Evolutionary conservation across 495 filamentous ascomycete species (phyloP), one percentile per base, ranked within the genome.

Genomic region (Oidiodendron maius): DNA sequence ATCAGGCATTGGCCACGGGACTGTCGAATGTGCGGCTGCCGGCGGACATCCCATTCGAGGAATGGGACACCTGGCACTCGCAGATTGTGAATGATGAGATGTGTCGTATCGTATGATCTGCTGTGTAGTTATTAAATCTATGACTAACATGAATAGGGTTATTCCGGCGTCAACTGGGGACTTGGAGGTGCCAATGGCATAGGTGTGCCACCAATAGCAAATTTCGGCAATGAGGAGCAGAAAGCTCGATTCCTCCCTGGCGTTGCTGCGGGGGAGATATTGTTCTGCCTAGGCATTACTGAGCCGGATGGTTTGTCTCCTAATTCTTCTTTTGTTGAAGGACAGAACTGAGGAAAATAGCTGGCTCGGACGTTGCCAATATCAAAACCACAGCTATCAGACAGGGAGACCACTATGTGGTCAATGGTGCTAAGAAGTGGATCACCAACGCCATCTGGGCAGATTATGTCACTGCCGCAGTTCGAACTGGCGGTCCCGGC

Each of bases 341-440:
- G 1, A 2, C 12, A 24, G 1, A 42, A 3, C 40, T 52, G 36
- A 54, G 10, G 9, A 0, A 8, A 26, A 23, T 15, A 57, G 69
- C 71, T 47, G 74, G 74, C 9, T 75, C 71, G 0, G 76, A 80
- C 63, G 72, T 80, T 2, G 71, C 72, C 3, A 70, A 65, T 59
- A 77, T 80, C 40, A 60, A 64, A 20, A 77, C 74, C 2, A 77
- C 72, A 1, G 75, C 76, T 0, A 56, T 63, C 10, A 54, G 62
- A 0, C 59, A 73, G 23, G 71, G 70, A 0, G 64, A 72, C 41
- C 55, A 65, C 47, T 80, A 77, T 41, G 52, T 77, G 23, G 75
- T 78, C 11, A 77, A 77, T 55, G 76, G 76, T 3, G 62, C 65
- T 10, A 78, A 80, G 66, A 78, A 80, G 50, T 80, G 76, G 76